phyloP scores from a whole-genome alignment of 805 yeast species.

The Tetrapisispora nanseiensis region DNA sequence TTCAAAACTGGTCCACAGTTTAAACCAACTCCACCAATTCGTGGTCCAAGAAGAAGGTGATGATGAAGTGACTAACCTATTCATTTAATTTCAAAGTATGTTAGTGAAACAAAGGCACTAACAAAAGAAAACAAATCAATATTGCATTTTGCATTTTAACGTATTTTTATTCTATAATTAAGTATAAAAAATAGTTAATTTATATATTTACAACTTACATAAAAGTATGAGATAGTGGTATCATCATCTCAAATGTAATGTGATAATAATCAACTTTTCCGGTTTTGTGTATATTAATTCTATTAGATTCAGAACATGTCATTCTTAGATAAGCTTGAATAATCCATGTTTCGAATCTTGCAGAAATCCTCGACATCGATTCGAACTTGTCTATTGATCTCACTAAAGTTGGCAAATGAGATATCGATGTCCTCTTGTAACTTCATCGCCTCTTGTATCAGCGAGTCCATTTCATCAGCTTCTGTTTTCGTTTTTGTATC shows the following conservation, averaged over 20 bases:
- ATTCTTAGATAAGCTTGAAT: not conserved
- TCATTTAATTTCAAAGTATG: too few species aligned
- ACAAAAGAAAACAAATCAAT: not conserved
- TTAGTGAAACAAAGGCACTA: too few species aligned
- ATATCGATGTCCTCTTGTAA: conserved; percentile 22
- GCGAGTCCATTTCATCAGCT: not conserved
- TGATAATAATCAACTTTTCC: not conserved
- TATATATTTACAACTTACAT: not conserved
- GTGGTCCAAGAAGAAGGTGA: conserved; percentile 43
- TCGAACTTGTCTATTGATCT: conserved; percentile 18
- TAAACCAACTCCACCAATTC: conserved; percentile 62
- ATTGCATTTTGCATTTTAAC: not conserved
- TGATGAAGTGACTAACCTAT: too few species aligned
- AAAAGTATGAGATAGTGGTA: not conserved
- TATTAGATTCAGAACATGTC: not conserved
- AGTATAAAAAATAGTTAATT: not conserved
- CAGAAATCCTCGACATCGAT: conserved; percentile 26
- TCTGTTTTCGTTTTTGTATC: not conserved
- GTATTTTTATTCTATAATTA: too few species aligned
- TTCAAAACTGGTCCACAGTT: conserved; percentile 47
- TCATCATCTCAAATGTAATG: not conserved
- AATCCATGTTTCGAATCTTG: conserved; percentile 1
- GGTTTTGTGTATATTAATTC: too few species aligned
- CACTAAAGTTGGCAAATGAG: conserved; percentile 13
- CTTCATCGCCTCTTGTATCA: conserved; percentile 7